These are phyloP conservation scores for Zymoseptoria pseudotritici DNA, from an alignment of 2,329 filamentous ascomycete species.

Conservation along the genomic window DNA sequence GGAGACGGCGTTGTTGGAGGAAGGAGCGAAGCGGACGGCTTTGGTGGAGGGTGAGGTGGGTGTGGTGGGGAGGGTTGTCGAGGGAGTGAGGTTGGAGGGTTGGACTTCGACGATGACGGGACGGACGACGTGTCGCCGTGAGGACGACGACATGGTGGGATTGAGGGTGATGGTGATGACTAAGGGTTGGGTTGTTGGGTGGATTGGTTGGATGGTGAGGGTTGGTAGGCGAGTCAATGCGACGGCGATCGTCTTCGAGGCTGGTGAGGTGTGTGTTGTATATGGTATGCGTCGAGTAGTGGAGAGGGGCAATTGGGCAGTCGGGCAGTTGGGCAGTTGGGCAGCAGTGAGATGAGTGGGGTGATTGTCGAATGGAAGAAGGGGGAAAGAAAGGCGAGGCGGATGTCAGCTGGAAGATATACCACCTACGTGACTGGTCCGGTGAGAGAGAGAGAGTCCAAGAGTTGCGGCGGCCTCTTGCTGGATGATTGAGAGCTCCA, in stretches of 20 bases:
- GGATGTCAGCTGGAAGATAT: not conserved
- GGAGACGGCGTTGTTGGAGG: slow-evolving; percentile 26
- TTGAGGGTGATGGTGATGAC: slow-evolving; percentile 2
- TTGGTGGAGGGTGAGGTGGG: slow-evolving; percentile 24
- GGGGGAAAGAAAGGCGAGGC: not conserved
- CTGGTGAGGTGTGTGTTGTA: not conserved
- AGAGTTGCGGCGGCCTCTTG: too few species aligned
- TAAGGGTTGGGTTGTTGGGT: not conserved
- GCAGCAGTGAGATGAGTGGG: too few species aligned
- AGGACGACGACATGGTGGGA: slow-evolving; percentile 13
- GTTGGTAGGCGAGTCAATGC: not conserved
- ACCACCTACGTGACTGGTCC: too few species aligned
- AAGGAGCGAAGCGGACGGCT: slow-evolving; percentile 25
- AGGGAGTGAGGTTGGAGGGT: slow-evolving; percentile 14
- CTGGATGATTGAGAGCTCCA: too few species aligned
- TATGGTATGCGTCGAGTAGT: not conserved
- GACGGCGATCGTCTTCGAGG: not conserved
- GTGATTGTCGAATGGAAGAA: not conserved
- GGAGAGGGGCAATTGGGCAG: not conserved
- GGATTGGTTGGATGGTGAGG: not conserved
- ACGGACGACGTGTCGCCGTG: slow-evolving; percentile 12
- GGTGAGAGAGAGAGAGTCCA: not conserved
- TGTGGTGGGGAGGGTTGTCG: slow-evolving; percentile 20
- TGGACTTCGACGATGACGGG: slow-evolving; percentile 23
- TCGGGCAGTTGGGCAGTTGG: not conserved